Evolutionary conservation across 495 filamentous ascomycete genomes (phyloP), one percentile per base, ranked within the genome.

Genomic region (Chaetomidium leptoderma): DNA sequence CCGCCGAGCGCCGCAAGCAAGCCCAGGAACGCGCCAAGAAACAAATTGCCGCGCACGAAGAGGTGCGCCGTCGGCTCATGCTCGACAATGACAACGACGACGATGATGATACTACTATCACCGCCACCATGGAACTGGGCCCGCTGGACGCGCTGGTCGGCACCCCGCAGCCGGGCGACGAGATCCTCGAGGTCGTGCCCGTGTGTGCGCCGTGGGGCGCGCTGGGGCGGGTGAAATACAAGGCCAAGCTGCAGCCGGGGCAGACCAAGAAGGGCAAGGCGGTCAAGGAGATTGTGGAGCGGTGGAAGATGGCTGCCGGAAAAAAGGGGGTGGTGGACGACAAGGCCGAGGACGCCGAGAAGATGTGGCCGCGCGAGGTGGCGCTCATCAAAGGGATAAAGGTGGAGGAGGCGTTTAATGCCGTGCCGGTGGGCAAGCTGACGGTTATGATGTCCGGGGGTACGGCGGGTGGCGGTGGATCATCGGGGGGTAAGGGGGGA

Each of bases 201-300:
- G 78, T 97, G 6, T 97, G 92, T 69, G 93, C 90, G 17, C 93
- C 93, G 4, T 97, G 91, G 87, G 78, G 78, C 17, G 88, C 93
- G 1, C 76, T 98, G 59, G 75, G 72, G 0, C 82, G 79, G 47
- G 88, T 86, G 63, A 95, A 95, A 73, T 97, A 95, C 74, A 88
- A 90, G 66, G 88, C 82, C 19, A 98, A 97, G 76, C 63, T 98
- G 60, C 93, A 97, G 74, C 93, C 93, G 0, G 93, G 93, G 3
- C 64, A 83, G 3, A 80, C 85, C 63, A 98, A 98, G 80, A 95
- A 96, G 74, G 92, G 92, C 2, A 98, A 96, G 70, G 93, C 92
- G 16, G 84, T 96, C 24, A 88, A 88, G 72, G 91, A 96, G 72
- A 88, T 97, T 39, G 66, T 95, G 17, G 81, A 81, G 36, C 79